A percentile compares a stretch with the other conserved stretches of the same genome.
phyloP scores from a whole-genome alignment of 1,284 basidiomycete species.

The Sphagnurus paluster region DNA sequence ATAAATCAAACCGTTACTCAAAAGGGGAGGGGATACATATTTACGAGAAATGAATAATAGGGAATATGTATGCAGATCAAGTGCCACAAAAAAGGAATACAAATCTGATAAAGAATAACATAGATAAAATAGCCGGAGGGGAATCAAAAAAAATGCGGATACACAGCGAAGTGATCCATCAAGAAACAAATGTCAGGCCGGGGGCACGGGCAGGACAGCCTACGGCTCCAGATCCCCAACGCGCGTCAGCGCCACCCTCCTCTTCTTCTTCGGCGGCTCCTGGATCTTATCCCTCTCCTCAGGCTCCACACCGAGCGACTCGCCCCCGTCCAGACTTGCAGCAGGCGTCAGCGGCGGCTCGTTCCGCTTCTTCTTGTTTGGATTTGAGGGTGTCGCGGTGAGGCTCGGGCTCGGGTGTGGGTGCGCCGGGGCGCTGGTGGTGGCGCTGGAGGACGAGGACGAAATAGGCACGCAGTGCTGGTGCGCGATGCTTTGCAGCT shows the following conservation, averaged over 20 bases:
- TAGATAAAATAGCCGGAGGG: not conserved
- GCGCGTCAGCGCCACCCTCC: slow-evolving; percentile 78
- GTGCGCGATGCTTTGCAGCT: slow-evolving; percentile 85
- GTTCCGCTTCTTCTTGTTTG: slow-evolving; percentile 53
- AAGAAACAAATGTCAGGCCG: not conserved
- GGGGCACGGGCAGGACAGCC: not conserved
- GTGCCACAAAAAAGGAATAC: too few relatives aligned
- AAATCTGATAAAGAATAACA: not conserved
- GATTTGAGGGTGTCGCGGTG: slow-evolving; percentile 34
- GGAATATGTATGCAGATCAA: too few relatives aligned
- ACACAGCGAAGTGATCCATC: not conserved
- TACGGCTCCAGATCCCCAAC: slow-evolving; percentile 57
- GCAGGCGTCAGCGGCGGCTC: slow-evolving; percentile 55
- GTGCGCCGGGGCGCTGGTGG: not conserved
- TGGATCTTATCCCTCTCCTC: slow-evolving; percentile 22
- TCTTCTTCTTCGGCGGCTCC: slow-evolving; percentile 85
- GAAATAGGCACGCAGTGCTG: slow-evolving; percentile 64
- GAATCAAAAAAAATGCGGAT: not conserved
- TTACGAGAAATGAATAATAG: too few relatives aligned
- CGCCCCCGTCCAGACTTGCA: slow-evolving; percentile 46
- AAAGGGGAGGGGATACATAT: too few relatives aligned
- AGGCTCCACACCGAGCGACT: not conserved
- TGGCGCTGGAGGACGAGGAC: not conserved
- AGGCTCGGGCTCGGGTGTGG: slow-evolving; percentile 16
- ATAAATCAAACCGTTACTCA: too few relatives aligned